Conservation (phyloP, 2,329 filamentous ascomycete genomes). For the Cercospora sojina region DNA sequence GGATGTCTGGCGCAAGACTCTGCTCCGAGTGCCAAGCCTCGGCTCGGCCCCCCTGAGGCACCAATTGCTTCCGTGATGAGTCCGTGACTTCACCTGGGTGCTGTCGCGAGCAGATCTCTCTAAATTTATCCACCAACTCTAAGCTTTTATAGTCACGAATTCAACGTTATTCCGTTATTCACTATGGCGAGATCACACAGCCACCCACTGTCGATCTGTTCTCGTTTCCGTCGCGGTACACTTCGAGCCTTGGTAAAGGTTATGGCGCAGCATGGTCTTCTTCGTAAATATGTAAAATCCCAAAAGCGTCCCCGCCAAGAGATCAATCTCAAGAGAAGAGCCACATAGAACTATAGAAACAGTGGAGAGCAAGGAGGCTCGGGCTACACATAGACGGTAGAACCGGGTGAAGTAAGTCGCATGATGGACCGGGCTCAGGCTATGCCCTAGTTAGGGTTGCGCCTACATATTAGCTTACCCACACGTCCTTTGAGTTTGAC, state of each 20-base stretch:
- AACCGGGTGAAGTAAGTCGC: background rate
- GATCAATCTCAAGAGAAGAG: background rate
- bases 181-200: background rate
- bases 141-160: background rate
- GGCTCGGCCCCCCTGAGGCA: background rate
- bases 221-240: background rate
- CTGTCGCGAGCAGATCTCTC: background rate
- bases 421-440: background rate
- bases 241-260: background rate
- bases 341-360: background rate
- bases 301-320: background rate
- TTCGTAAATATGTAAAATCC: too few species aligned
- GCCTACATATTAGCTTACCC: background rate
- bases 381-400: background rate
- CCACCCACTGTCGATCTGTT: background rate
- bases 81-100: background rate
- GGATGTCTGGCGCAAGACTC: background rate
- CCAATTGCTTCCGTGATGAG: background rate
- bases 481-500: background rate
- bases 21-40: background rate
- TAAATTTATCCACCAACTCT: background rate
- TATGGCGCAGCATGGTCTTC: background rate
- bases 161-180: background rate
- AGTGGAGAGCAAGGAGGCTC: background rate
- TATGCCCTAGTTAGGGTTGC: background rate